Base-by-base conservation (phyloP, 2,329 filamentous ascomycete genomes). In the Rutstroemia sp. region DNA sequence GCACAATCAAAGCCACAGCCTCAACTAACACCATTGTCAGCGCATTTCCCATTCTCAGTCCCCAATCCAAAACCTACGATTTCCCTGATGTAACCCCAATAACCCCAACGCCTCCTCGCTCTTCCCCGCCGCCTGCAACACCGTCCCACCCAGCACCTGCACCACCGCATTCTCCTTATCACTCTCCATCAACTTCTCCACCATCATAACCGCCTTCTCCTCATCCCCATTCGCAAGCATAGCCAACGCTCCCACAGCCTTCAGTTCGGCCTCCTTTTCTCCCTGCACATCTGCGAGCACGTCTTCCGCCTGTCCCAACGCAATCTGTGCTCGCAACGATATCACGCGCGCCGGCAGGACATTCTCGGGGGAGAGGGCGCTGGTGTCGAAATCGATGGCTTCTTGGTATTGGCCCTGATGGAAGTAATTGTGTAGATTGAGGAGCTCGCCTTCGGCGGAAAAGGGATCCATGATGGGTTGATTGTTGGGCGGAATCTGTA, bases 81-180 rank as follows among this genome's bases (percentile, higher is more conserved):
- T 95, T 57, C 89, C 90, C 69, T 95, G 87, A 70, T 97, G 92
- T 72, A 89, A 85, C 47, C 81, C 81, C 65, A 97, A 74, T 59
- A 97, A 73, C 47, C 83, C 80, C 58, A 97, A 73, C 14, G 94
- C 94, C 70, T 92, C 88, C 60, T 96, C 91, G n/a, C 83, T 82
- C 75, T 88, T 87, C 27, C 87, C 92, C 21, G 83, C 84, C 19
- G 83, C 83, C 68, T 92, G 88, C 59, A 97, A 75, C 48, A 97
- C 82, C 0, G 84, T 92, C n/a, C 87, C 92, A 27, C 81, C 86
- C 7, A 92, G 73, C 40, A 96, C 76, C 76, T 96, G 90, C 36
- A 97, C 91, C 0, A 80, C 85, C 53, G 82, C 73, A 69, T 96
- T 95, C 58, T 94, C 89, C 21, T 78, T 78, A 16, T 84, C 76